Base-by-base conservation (phyloP, 2,329 filamentous ascomycete genomes). In the Setomelanomma holmii region DNA sequence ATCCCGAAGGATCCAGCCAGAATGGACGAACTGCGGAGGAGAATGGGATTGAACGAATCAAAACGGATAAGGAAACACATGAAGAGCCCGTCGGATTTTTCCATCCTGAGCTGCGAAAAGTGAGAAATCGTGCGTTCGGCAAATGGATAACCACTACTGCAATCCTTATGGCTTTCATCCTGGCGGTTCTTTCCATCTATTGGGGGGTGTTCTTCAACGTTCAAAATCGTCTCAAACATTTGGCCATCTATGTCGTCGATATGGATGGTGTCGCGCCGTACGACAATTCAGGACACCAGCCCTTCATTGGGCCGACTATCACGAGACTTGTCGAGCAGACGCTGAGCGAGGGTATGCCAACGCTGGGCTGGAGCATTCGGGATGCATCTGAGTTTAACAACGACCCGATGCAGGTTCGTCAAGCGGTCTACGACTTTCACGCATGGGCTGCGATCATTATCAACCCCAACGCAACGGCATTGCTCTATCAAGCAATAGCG, bases 381-480 rank as follows among this genome's bases (percentile, higher is more conserved):
- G 65, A 78, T 0, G 75, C 83, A 0, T 74, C 78, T 1, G 73
- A 80, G 4, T 88, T 86, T 72, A 68, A 80, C 58, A 78, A 84
- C 60, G 82, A 87, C 49, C 82, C 84, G 0, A 73, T 81, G 27
- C 75, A 76, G 14, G 85, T 88, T 2, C 80, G 84, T 4, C 79
- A 84, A 60, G 81, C 78, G 3, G 77, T 89, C 1, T 88, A 86
- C 65, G 76, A 87, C 48, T 82, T 80, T 58, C 73, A 85, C 23
- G 79, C 80, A 8, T 88, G 82, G 78, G 85, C 82, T 0, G 86
- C 86, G 0, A 79, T 89, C 40, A 79, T 88, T 49, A 76, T 89
- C 58, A 85, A 87, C 54, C 68, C 84, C 1, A 87, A 88, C 58
- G 85, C 86, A 0, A 87, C 85, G 0, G 72, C 79, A 0, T 74